Percentiles rank a stretch among this genome's conserved stretches.
Evolutionary conservation across 495 filamentous ascomycete species (phyloP).

Genomic region (Aspergillus egyptiacus): DNA sequence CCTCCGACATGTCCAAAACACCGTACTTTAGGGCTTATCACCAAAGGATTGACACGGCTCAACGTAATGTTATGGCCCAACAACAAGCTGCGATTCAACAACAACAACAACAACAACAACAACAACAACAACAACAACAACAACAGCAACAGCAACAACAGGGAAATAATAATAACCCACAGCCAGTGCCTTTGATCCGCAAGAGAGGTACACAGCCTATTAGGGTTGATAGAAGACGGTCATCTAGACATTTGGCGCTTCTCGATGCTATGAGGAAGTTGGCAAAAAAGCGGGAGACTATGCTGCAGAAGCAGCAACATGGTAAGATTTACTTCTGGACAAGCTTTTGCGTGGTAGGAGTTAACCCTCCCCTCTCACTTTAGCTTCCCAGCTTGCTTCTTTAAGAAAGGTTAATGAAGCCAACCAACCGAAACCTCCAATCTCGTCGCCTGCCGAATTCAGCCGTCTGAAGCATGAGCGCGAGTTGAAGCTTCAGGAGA

Average conservation of each 20-base stretch:
- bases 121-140: conserved; percentile 50
- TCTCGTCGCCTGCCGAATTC: conserved; percentile 78
- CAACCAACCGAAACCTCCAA: conserved; percentile 51
- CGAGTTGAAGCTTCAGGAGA: conserved; percentile 70
- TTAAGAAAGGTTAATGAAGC: conserved; percentile 66
- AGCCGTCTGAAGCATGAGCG: conserved; percentile 81
- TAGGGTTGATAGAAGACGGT: conserved; percentile 77
- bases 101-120: conserved; percentile 41
- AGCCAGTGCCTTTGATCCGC: conserved; percentile 52
- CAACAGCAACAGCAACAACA: conserved; percentile 46
- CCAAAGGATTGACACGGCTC: conserved; percentile 70
- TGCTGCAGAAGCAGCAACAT: conserved; percentile 79
- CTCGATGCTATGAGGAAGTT: conserved; percentile 93
- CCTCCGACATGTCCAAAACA: conserved; percentile 85
- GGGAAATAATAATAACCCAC: conserved; percentile 40
- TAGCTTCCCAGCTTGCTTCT: conserved; percentile 59
- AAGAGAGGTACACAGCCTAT: conserved; percentile 65
- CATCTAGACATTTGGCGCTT: conserved; percentile 76
- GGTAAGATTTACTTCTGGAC: conserved; percentile 39
- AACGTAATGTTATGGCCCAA: conserved; percentile 57
- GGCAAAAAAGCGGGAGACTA: conserved; percentile 86
- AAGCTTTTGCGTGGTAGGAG: conserved; percentile 2
- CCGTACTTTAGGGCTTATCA: conserved; percentile 87
- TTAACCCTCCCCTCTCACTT: conserved; percentile 13
- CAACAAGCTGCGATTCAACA: conserved; percentile 55